These are phyloP conservation scores for Herpetospermum pedunculosum DNA, from an alignment of 306 rosid genomes.

Conservation along the genomic window DNA sequence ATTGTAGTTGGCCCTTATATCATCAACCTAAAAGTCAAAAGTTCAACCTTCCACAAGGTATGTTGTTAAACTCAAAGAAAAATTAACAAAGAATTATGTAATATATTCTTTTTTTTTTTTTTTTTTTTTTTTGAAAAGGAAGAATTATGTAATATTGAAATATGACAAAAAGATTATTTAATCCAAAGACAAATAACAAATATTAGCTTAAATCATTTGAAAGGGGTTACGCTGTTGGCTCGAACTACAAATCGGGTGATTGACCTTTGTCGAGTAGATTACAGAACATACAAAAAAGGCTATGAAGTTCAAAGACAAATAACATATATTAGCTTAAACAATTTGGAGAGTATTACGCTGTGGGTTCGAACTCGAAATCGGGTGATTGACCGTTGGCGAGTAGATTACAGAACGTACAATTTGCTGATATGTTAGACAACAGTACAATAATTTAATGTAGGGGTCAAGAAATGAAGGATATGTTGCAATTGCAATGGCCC, in stretches of 20 bases:
- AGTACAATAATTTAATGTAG: conserved; percentile 7
- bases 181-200: not conserved
- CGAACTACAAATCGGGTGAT: not conserved
- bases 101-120: too few species aligned
- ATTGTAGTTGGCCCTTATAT: too few species aligned
- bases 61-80: too few species aligned
- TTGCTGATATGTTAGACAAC: not conserved
- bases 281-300: not conserved
- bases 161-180: not conserved
- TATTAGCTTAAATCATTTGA: not conserved
- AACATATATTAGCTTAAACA: not conserved
- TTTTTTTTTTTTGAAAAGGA: too few species aligned
- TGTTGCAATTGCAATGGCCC: not conserved
- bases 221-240: not conserved
- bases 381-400: not conserved
- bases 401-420: not conserved
- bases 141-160: not conserved
- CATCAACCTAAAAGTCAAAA: too few species aligned
- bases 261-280: not conserved
- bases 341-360: not conserved
- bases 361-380: not conserved
- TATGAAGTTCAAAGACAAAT: not conserved
- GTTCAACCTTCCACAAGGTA: too few species aligned
- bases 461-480: not conserved
- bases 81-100: too few species aligned